A percentile compares a stretch with the other conserved stretches of the same genome.
Conservation (phyloP, 1,139 yeast genomes). For the Oligophagozyma castellii region DNA sequence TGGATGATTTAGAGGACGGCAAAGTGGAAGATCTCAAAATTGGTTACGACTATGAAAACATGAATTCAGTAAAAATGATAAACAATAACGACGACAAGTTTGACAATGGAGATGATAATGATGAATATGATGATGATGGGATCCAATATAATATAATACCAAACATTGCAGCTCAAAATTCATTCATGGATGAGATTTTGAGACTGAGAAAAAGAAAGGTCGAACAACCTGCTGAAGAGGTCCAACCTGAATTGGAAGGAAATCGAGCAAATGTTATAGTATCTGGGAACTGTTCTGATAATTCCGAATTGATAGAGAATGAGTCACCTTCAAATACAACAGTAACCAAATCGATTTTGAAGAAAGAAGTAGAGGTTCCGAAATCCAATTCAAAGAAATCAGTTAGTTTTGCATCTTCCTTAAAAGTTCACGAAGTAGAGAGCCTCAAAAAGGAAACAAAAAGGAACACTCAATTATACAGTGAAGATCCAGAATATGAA, state of each 20-base stretch:
- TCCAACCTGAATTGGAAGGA: background rate
- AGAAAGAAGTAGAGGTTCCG: constrained; percentile 3
- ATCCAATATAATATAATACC: constrained; percentile 12
- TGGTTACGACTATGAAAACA: constrained; percentile 27
- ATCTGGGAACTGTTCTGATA: background rate
- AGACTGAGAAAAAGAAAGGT: constrained; percentile 11
- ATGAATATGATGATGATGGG: constrained; percentile 3
- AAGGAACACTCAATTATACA: constrained; percentile 17
- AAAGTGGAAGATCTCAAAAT: constrained; percentile 28
- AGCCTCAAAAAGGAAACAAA: constrained; percentile 39
- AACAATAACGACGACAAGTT: too few relatives aligned
- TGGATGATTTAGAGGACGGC: constrained; percentile 28
- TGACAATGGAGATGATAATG: constrained; percentile 7
- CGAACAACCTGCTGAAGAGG: constrained; percentile 1
- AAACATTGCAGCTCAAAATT: constrained; percentile 16
- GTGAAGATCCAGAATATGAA: constrained; percentile 7
- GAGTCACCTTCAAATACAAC: background rate
- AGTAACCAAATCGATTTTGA: constrained; percentile 12
- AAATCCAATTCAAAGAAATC: constrained; percentile 24
- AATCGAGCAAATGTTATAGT: background rate
- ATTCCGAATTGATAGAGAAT: background rate
- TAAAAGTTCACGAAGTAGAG: constrained; percentile 48
- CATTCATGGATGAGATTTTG: constrained; percentile 21
- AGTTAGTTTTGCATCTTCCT: constrained; percentile 38
- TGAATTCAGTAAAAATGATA: constrained; percentile 16